Percentiles rank a stretch among this genome's conserved stretches.
These are phyloP conservation scores for Bassia scoparia DNA, from an alignment of 148 eudicot species.

Conservation along the genomic window DNA sequence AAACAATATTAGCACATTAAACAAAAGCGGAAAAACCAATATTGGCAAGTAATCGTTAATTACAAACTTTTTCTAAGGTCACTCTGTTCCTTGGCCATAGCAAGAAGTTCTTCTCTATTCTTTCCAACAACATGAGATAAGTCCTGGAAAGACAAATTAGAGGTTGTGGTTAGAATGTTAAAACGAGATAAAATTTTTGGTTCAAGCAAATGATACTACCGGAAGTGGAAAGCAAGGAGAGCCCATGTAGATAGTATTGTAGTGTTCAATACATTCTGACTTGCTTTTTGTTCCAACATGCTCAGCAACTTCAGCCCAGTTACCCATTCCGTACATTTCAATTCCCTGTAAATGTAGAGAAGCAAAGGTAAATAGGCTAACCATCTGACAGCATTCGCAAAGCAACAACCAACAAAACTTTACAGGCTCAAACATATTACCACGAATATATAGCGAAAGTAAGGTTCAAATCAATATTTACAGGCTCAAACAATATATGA, in stretches of 20 bases:
- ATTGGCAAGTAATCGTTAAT: not conserved
- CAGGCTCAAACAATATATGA: not conserved
- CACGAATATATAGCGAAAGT: not conserved
- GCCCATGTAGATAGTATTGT: constrained; percentile 65
- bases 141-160: constrained; percentile 48
- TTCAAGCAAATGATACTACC: constrained; percentile 46
- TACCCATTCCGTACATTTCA: constrained; percentile 87
- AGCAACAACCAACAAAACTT: not conserved
- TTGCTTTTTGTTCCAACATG: constrained; percentile 96
- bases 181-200: not conserved
- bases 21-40: not conserved
- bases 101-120: constrained; percentile 89
- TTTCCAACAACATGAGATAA: constrained; percentile 94
- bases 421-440: not conserved
- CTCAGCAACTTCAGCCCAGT: constrained; percentile 93
- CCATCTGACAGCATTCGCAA: constrained; percentile 1
- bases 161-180: constrained; percentile 14
- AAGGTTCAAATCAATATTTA: not conserved
- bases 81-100: constrained; percentile 78
- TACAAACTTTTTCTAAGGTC: constrained; percentile 65
- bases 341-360: constrained; percentile 51
- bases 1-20: not conserved
- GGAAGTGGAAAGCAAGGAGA: constrained; percentile 99
- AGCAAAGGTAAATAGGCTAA: not conserved
- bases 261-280: constrained; percentile 77